Conservation (phyloP, 2,329 filamentous ascomycete genomes). For the Pestalotiopsis sp. region DNA sequence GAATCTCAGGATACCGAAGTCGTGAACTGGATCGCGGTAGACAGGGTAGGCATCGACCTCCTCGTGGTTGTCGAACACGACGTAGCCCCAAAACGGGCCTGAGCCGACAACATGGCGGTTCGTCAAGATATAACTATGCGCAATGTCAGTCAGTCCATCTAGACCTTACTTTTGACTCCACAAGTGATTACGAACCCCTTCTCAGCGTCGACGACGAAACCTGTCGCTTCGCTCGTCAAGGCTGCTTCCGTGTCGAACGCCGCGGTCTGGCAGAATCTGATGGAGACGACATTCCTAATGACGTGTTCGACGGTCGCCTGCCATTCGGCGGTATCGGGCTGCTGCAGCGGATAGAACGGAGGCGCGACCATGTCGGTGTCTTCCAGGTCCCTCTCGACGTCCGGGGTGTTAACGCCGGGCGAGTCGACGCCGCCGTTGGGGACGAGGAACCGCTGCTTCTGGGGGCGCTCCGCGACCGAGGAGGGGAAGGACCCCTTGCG, state of each 20-base stretch:
- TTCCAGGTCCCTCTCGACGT: slow-evolving; percentile 36
- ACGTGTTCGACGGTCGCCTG: slow-evolving; percentile 94
- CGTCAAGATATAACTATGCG: slow-evolving; percentile 72
- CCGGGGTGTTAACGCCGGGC: slow-evolving; percentile 52
- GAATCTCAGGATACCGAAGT: slow-evolving; percentile 96
- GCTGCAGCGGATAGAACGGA: slow-evolving; percentile 36
- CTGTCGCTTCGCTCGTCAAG: slow-evolving; percentile 91
- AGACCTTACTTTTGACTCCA: background rate
- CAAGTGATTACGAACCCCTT: slow-evolving; percentile 63
- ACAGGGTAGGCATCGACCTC: slow-evolving; percentile 94
- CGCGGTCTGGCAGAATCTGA: slow-evolving; percentile 97
- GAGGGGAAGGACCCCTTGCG: slow-evolving; percentile 52
- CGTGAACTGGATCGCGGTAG: slow-evolving; percentile 97
- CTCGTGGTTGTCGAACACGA: slow-evolving; percentile 98
- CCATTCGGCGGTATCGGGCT: slow-evolving; percentile 79
- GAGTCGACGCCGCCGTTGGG: slow-evolving; percentile 52
- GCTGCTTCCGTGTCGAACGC: slow-evolving; percentile 98
- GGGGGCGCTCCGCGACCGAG: slow-evolving; percentile 36
- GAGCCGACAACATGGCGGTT: slow-evolving; percentile 93
- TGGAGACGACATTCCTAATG: slow-evolving; percentile 95
- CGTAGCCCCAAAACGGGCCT: slow-evolving; percentile 97
- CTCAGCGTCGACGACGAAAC: slow-evolving; percentile 95
- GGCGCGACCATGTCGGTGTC: slow-evolving; percentile 44
- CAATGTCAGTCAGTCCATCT: background rate
- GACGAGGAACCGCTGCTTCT: slow-evolving; percentile 41